phyloP scores from a whole-genome alignment of 192 early-diverging fungal genomes.

The Coemansia sp. region DNA sequence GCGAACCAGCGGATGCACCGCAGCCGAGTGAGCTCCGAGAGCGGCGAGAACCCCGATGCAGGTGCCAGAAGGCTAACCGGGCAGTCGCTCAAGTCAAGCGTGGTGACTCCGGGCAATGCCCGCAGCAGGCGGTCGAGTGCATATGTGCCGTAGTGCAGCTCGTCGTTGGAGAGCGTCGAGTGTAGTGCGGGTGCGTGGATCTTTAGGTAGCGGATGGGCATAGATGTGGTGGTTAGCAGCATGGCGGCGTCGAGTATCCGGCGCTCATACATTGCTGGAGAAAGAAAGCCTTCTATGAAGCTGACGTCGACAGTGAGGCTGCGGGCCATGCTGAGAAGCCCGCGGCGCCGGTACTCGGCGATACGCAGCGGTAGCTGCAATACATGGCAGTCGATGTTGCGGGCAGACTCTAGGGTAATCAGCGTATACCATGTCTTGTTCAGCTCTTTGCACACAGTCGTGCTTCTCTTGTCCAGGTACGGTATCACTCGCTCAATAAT shows the following conservation, averaged over 20 bases:
- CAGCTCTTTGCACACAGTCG: slow-evolving; percentile 27
- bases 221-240: slow-evolving; percentile 10
- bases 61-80: slow-evolving; percentile 20
- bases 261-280: slow-evolving; percentile 38
- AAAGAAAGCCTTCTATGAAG: slow-evolving; percentile 46
- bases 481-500: slow-evolving; percentile 40
- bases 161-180: slow-evolving; percentile 31
- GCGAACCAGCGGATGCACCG: slow-evolving; percentile 39
- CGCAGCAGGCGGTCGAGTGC: slow-evolving; percentile 26
- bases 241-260: slow-evolving; percentile 28
- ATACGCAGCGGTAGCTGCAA: slow-evolving; percentile 42
- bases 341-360: slow-evolving; percentile 39
- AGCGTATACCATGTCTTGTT: slow-evolving; percentile 44
- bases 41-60: not conserved
- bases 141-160: slow-evolving; percentile 32
- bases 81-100: slow-evolving; percentile 49
- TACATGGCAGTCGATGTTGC: slow-evolving; percentile 44
- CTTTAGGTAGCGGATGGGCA: slow-evolving; percentile 29
- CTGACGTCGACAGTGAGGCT: slow-evolving; percentile 39
- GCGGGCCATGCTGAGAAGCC: slow-evolving; percentile 29
- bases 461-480: slow-evolving; percentile 30
- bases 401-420: slow-evolving; percentile 30
- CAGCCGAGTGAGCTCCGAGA: slow-evolving; percentile 17
- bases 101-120: slow-evolving; percentile 21
- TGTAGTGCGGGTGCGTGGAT: slow-evolving; percentile 29